Evolutionary conservation across 805 yeast genomes (phyloP).

Genomic region (Metschnikowia amazonensis): DNA sequence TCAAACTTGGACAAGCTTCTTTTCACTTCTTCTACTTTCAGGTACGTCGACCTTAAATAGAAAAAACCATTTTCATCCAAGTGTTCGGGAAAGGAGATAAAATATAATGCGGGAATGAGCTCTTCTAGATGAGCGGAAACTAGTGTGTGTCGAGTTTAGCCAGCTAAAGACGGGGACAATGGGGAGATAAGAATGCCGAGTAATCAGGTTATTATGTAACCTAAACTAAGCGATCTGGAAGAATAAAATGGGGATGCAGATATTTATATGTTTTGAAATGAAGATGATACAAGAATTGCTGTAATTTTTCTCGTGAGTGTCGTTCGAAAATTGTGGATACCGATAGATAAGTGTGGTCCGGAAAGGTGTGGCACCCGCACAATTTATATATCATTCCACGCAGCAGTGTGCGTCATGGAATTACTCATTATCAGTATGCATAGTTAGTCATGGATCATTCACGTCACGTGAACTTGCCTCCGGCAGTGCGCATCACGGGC

Average conservation of each 20-base stretch:
- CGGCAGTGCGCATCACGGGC: neutral
- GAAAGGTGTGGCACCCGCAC: slow-evolving; percentile 3
- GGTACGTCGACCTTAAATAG: slow-evolving; percentile 5
- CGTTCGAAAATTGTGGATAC: slow-evolving; percentile 3
- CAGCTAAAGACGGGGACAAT: slow-evolving; percentile 2
- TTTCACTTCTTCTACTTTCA: slow-evolving; percentile 2
- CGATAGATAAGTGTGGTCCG: neutral
- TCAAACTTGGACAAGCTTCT: neutral
- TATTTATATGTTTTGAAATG: neutral
- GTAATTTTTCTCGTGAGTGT: neutral
- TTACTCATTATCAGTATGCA: slow-evolving; percentile 5
- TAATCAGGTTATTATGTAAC: neutral
- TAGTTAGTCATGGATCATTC: slow-evolving; percentile 3
- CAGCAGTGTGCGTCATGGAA: slow-evolving; percentile 4
- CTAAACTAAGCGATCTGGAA: neutral
- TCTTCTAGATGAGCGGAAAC: neutral
- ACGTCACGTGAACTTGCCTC: slow-evolving; percentile 2
- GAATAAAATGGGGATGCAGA: neutral
- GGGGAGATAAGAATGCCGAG: neutral
- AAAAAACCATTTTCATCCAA: slow-evolving; percentile 7
- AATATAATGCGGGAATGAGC: neutral
- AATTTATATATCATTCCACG: slow-evolving; percentile 5
- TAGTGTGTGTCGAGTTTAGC: slow-evolving; percentile 1
- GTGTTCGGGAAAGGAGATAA: neutral
- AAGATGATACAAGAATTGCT: neutral